Evolutionary conservation across 2,329 filamentous ascomycete species (phyloP), one percentile per base, ranked within the genome.

Genomic region (Delphinella strobiligena): DNA sequence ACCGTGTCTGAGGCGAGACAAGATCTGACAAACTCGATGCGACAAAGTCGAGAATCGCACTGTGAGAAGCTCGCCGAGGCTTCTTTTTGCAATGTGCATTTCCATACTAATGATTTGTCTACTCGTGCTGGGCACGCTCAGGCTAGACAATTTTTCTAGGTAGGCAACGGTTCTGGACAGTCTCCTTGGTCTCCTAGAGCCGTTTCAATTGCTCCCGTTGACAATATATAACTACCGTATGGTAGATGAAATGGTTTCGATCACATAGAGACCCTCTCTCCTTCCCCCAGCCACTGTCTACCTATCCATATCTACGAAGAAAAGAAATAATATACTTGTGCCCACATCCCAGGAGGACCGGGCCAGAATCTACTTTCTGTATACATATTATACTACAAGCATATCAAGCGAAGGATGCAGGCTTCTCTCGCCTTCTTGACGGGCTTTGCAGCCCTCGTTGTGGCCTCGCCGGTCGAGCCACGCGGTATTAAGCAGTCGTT

Each of bases 341-440:
- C n/a, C 8, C 24, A 29, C 12, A 29, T 29, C 24, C 24, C 24
- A 29, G 12, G 12, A 29, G 24, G 24, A 29, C n/a, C n/a, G n/a
- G n/a, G n/a, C n/a, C n/a, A n/a, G n/a, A 29, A n/a, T 32, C 5
- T n/a, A 14, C 30, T 16, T 32, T 32, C 30, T 34, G 7, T 34
- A 29, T 29, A 59, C 56, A 54, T 51, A 51, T 38, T 49, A 49
- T 42, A 43, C 47, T 37, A n/a, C n/a, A n/a, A n/a, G n/a, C n/a
- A n/a, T n/a, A n/a, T n/a, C n/a, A n/a, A n/a, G n/a, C n/a, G n/a
- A n/a, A 41, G 4, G 15, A 41, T 41, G 39, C 39, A 41, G 34
- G 38, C 51, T 29, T 39, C 49, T 4, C 30, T 51, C 31, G 49
- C 50, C 38, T 50, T 51, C 39, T 44, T 53, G 37, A 50, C 52